These are phyloP conservation scores for Styphnolobium japonicum DNA, from an alignment of 306 rosid species.

Conservation along the genomic window DNA sequence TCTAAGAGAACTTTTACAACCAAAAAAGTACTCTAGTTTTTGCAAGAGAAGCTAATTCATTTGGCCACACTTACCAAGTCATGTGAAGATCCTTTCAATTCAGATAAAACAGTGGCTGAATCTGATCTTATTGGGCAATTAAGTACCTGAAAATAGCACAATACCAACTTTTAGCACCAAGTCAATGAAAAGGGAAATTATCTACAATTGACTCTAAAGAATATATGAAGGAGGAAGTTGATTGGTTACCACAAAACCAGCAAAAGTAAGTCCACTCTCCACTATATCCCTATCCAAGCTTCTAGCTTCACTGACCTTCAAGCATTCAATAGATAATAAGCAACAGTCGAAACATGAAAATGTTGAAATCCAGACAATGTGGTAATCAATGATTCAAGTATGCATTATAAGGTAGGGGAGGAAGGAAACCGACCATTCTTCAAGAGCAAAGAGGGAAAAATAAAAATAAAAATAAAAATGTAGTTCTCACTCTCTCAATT, in stretches of 20 bases:
- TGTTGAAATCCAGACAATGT: neutral
- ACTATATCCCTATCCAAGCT: slow-evolving; percentile 95
- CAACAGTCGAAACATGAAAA: slow-evolving; percentile 11
- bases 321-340: slow-evolving; percentile 26
- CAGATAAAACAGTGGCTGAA: slow-evolving; percentile 80
- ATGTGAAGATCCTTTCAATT: slow-evolving; percentile 85
- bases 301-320: slow-evolving; percentile 99
- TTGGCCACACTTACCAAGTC: slow-evolving; percentile 73
- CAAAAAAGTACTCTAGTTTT: neutral
- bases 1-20: neutral
- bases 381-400: neutral
- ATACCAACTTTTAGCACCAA: slow-evolving; percentile 22
- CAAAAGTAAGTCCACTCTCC: slow-evolving; percentile 82
- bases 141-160: slow-evolving; percentile 69
- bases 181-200: slow-evolving; percentile 11
- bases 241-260: slow-evolving; percentile 89
- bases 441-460: neutral
- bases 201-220: neutral
- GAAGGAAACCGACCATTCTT: slow-evolving; percentile 11
- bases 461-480: neutral
- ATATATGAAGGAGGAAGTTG: slow-evolving; percentile 1
- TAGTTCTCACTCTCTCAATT: neutral
- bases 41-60: slow-evolving; percentile 14
- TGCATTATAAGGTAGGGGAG: neutral
- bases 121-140: slow-evolving; percentile 96